Conservation (phyloP, 306 rosid genomes). For the Notholithocarpus densiflorus region DNA sequence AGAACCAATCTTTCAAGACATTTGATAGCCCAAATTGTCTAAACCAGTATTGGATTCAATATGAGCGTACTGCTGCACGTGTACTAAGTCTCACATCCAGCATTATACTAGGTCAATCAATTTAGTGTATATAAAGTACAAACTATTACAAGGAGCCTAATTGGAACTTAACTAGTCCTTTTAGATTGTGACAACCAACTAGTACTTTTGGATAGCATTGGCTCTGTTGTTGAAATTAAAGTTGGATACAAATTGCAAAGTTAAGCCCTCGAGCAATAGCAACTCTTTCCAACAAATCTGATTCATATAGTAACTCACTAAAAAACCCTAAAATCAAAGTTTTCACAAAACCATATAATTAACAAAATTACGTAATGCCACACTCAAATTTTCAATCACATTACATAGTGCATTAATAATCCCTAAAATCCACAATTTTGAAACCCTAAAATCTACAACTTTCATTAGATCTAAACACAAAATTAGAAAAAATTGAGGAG, state of each 20-base stretch:
- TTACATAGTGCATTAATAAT: background rate
- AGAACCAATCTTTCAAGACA: background rate
- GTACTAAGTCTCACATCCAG: no score
- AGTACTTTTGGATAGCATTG: background rate
- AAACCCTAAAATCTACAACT: background rate
- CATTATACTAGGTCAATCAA: no score
- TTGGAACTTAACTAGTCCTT: background rate
- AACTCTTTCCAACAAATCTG: background rate
- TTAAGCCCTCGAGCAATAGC: background rate
- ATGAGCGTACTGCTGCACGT: no score
- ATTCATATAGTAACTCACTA: background rate
- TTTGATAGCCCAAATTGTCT: no score
- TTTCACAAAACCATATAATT: background rate
- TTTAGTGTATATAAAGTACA: no score
- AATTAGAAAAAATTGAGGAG: background rate
- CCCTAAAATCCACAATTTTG: background rate
- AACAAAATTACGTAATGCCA: background rate
- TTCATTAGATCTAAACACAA: background rate
- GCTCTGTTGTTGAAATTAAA: background rate
- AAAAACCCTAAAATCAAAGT: background rate
- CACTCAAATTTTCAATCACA: background rate
- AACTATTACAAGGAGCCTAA: no score
- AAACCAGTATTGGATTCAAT: no score
- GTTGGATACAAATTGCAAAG: background rate
- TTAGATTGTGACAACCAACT: no score